Evolutionary conservation across 1,139 yeast species (phyloP), one percentile per base, ranked within the genome.

Genomic region (Cylindricascospora bacillispora): DNA sequence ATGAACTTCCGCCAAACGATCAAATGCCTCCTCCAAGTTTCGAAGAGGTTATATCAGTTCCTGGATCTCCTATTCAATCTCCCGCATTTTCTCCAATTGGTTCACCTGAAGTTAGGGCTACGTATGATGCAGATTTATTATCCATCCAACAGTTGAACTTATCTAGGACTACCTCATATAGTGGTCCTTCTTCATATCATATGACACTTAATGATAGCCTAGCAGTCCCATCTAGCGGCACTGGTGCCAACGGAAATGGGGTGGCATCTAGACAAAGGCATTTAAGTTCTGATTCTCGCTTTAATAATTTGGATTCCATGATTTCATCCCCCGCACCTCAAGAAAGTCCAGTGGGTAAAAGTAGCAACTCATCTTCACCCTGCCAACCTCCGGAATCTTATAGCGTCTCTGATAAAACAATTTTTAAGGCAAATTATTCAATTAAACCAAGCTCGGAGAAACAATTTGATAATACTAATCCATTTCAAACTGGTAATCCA

Each of bases 31-130:
- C 70, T 21, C 81, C 81, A 1, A 57, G 73, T 1, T 73, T 73
- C 47, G 78, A 73, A 45, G 75, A 73, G 41, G 80, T 77, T 1
- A 50, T 50, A 5, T 52, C 57, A 3, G 54, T 51, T 10, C 56
- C 57, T 3, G 49, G 44, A n/a, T 56, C 62, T 5, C 52, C 54
- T 2, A 22, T 40, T 9, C 35, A 35, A 5, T 48, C 53, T 11
- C 44, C 45, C 12, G 13, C 32, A 10, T 29, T 31, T 6, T 40
- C 47, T 1, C 54, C 55, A 4, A 36, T 45, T 6, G 40, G 44
- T 4, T 47, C 52, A 3, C 50, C 49, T 5, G 32, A 35, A 19
- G 17, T 38, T 2, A 22, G 27, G 13, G 37, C 43, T 6, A 27
- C 34, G 10, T 44, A 43, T 27, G 47, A 45, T 21, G 37, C 48